Percentiles rank a stretch among this genome's conserved stretches.
Evolutionary conservation across 495 filamentous ascomycete species (phyloP).

Genomic region (Penicillium goetzii): DNA sequence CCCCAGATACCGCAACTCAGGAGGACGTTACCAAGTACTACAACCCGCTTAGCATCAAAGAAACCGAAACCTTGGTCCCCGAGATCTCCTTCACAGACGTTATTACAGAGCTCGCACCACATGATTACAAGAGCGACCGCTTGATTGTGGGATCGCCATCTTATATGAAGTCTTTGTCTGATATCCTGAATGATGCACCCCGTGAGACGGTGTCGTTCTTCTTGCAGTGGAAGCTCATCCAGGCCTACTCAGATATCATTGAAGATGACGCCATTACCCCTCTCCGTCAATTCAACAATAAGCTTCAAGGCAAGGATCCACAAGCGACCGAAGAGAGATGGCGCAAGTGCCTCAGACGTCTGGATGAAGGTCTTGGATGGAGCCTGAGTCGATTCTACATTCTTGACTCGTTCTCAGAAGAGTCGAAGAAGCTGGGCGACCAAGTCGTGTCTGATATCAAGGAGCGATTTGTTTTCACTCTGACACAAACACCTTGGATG

Average conservation of each 20-base stretch:
- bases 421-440: slow-evolving; percentile 67
- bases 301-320: slow-evolving; percentile 61
- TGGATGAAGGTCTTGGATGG: slow-evolving; percentile 62
- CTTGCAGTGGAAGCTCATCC: slow-evolving; percentile 65
- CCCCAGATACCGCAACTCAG: slow-evolving; percentile 60
- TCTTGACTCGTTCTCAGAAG: slow-evolving; percentile 64
- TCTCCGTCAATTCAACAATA: slow-evolving; percentile 61
- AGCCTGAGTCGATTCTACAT: slow-evolving; percentile 69
- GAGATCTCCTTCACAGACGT: slow-evolving; percentile 57
- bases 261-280: slow-evolving; percentile 63
- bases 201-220: slow-evolving; percentile 57
- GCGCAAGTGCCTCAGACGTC: slow-evolving; percentile 64
- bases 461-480: slow-evolving; percentile 61
- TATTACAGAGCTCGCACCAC: slow-evolving; percentile 56
- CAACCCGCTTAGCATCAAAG: slow-evolving; percentile 57
- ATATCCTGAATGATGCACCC: slow-evolving; percentile 49
- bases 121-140: slow-evolving; percentile 51
- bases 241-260: slow-evolving; percentile 51
- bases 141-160: slow-evolving; percentile 61
- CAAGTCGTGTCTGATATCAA: slow-evolving; percentile 73
- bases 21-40: slow-evolving; percentile 65
- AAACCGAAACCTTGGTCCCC: slow-evolving; percentile 57
- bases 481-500: slow-evolving; percentile 69
- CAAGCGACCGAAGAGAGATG: slow-evolving; percentile 67
- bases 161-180: slow-evolving; percentile 56